These are phyloP conservation scores for Tylopilus subfusipes DNA, from an alignment of 768 basidiomycete species.

Conservation along the genomic window DNA sequence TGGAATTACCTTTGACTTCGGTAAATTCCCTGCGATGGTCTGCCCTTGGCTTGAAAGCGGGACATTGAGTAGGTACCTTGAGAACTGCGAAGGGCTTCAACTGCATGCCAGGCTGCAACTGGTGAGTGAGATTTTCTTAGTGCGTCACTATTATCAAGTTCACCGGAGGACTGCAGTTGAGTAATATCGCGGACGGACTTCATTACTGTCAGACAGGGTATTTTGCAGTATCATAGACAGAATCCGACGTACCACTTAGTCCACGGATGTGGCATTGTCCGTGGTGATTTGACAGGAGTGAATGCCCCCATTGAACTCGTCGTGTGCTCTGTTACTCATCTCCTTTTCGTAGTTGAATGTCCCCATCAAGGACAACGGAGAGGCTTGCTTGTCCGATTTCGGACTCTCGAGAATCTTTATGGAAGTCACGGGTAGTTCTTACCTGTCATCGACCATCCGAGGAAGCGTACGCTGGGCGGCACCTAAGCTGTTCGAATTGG, in stretches of 20 bases:
- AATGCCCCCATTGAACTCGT: background rate
- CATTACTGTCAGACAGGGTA: constrained; percentile 15
- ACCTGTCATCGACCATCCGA: constrained; percentile 33
- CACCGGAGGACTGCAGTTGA: constrained; percentile 7
- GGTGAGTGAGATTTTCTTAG: constrained; percentile 7
- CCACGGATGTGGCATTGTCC: constrained; percentile 33
- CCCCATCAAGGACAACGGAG: constrained; percentile 31
- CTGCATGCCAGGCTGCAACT: constrained; percentile 6
- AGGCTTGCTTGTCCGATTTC: constrained; percentile 36
- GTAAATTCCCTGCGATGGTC: constrained; percentile 31
- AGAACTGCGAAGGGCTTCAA: constrained; percentile 6
- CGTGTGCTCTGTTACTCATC: background rate
- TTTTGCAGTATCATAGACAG: background rate
- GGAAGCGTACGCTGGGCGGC: constrained; percentile 50
- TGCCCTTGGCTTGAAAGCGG: constrained; percentile 35
- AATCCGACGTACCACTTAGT: constrained; percentile 4
- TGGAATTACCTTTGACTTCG: constrained; percentile 30
- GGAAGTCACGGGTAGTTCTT: constrained; percentile 22
- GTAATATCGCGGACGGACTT: constrained; percentile 21
- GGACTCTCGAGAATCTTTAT: constrained; percentile 32
- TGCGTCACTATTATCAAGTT: background rate
- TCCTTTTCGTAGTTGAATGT: constrained; percentile 31
- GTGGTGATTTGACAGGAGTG: constrained; percentile 46
- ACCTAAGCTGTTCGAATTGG: constrained; percentile 35
- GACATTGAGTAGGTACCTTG: constrained; percentile 23